These are phyloP conservation scores for Fusarium chlamydosporum DNA, from an alignment of 2,329 filamentous ascomycete species.

Conservation along the genomic window DNA sequence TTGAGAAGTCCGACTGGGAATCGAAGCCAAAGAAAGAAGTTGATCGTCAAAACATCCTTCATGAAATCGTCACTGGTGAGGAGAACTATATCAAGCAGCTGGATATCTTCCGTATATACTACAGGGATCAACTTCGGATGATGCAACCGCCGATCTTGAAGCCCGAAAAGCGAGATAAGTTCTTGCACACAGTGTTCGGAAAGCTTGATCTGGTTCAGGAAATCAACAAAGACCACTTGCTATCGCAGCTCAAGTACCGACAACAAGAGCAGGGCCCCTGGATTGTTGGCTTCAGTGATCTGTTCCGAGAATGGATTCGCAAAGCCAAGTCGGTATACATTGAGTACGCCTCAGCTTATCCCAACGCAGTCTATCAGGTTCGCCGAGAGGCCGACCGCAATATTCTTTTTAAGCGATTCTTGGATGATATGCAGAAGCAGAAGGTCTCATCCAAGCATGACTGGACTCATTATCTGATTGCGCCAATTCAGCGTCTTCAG, in stretches of 20 bases:
- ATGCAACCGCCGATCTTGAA: conserved; percentile 85
- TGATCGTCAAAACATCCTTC: conserved; percentile 91
- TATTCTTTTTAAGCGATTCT: conserved; percentile 85
- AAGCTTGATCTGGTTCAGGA: conserved; percentile 89
- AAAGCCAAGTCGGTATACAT: conserved; percentile 92
- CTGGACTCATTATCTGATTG: conserved; percentile 95
- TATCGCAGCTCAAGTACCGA: conserved; percentile 95
- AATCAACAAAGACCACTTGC: conserved; percentile 91
- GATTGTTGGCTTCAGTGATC: conserved; percentile 93
- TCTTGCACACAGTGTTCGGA: conserved; percentile 88
- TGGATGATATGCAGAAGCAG: conserved; percentile 84
- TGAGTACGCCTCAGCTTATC: conserved; percentile 91
- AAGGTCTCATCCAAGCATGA: conserved; percentile 85
- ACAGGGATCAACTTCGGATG: conserved; percentile 81
- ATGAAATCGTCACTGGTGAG: conserved; percentile 95
- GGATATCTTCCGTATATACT: conserved; percentile 86
- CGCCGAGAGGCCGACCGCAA: conserved; percentile 89
- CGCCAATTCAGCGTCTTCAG: conserved; percentile 92
- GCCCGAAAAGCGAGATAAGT: conserved; percentile 82
- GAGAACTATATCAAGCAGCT: conserved; percentile 92
- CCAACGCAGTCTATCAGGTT: conserved; percentile 84
- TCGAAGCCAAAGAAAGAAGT: conserved; percentile 86
- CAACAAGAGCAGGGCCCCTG: conserved; percentile 97
- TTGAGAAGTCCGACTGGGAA: conserved; percentile 83
- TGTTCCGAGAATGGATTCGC: conserved; percentile 98